Percentiles rank a stretch among this genome's conserved stretches.
These are phyloP conservation scores for Boletus sp. DNA, from an alignment of 768 basidiomycete species.

Conservation along the genomic window DNA sequence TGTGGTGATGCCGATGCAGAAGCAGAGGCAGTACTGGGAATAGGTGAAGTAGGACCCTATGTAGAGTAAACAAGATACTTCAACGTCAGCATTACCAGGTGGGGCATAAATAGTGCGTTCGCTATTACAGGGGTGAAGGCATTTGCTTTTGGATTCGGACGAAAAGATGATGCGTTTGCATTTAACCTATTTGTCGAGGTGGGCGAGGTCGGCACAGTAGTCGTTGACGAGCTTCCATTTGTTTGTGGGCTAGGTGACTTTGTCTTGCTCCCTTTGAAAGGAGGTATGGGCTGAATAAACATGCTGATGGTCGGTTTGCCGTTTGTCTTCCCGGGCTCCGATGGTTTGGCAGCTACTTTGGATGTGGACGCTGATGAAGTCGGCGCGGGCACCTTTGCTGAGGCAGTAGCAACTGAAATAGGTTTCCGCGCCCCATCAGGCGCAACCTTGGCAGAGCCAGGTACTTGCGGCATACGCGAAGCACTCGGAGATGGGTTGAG, in stretches of 20 bases:
- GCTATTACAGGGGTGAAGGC: conserved; percentile 65
- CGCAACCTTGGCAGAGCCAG: conserved; percentile 29
- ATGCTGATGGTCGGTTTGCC: conserved; percentile 59
- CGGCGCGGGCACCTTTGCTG: conserved; percentile 32
- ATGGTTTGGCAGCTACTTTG: conserved; percentile 33
- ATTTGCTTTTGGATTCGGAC: conserved; percentile 79
- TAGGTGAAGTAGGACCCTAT: conserved; percentile 49
- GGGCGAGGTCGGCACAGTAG: conserved; percentile 49
- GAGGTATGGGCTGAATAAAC: conserved; percentile 88
- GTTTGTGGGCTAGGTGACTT: conserved; percentile 32
- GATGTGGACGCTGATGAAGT: conserved; percentile 27
- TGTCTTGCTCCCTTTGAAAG: conserved; percentile 71
- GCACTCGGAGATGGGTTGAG: conserved; percentile 46
- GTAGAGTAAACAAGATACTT: conserved; percentile 11
- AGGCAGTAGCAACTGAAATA: conserved; percentile 19
- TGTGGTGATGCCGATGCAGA: conserved; percentile 62
- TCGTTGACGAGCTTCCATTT: conserved; percentile 32
- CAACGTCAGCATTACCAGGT: conserved; percentile 17
- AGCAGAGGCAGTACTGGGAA: conserved; percentile 38
- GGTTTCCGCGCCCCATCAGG: conserved; percentile 31
- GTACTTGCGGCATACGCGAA: conserved; percentile 39
- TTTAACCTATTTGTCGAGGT: conserved; percentile 68
- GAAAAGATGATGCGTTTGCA: conserved; percentile 88
- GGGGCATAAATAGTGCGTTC: conserved; percentile 6
- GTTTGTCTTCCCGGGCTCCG: conserved; percentile 32